A percentile compares a stretch with the other conserved stretches of the same genome.
Evolutionary conservation across 768 basidiomycete genomes (phyloP).

Genomic region (Rhodosporidiobolus odoratus): DNA sequence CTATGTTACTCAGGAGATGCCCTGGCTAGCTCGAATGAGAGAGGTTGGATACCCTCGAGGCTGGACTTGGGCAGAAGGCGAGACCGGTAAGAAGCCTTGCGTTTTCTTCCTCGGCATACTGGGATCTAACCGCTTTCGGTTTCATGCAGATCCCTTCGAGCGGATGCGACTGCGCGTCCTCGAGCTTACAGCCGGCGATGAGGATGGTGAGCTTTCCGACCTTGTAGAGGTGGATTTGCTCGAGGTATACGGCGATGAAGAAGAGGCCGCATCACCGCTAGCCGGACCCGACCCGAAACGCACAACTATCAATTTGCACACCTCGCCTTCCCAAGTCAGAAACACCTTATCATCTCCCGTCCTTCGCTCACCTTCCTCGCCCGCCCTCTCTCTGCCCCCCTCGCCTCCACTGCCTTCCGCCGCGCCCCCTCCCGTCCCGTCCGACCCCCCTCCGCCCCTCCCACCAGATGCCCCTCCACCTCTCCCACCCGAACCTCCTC

Average conservation of each 20-base stretch:
- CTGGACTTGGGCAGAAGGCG: conserved; percentile 14
- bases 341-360: not conserved
- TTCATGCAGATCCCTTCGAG: not conserved
- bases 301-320: not conserved
- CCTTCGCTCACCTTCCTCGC: not conserved
- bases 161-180: not conserved
- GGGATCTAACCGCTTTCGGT: no score
- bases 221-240: conserved; percentile 14
- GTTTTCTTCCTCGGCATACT: not conserved
- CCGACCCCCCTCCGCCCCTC: not conserved
- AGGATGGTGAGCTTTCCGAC: not conserved
- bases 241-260: not conserved
- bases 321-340: not conserved
- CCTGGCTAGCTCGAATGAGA: conserved; percentile 16
- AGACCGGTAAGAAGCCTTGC: not conserved
- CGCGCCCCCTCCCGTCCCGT: not conserved
- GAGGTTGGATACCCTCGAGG: conserved; percentile 23
- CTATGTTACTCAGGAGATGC: conserved; percentile 4
- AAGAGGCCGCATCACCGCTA: not conserved
- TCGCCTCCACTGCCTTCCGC: not conserved
- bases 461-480: not conserved
- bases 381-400: not conserved
- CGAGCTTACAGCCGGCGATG: not conserved
- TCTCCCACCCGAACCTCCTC: not conserved
- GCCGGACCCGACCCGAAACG: not conserved